Percentiles rank a stretch among this genome's conserved stretches.
Evolutionary conservation across 2,329 filamentous ascomycete genomes (phyloP).

Genomic region (Nothopassalora personata): DNA sequence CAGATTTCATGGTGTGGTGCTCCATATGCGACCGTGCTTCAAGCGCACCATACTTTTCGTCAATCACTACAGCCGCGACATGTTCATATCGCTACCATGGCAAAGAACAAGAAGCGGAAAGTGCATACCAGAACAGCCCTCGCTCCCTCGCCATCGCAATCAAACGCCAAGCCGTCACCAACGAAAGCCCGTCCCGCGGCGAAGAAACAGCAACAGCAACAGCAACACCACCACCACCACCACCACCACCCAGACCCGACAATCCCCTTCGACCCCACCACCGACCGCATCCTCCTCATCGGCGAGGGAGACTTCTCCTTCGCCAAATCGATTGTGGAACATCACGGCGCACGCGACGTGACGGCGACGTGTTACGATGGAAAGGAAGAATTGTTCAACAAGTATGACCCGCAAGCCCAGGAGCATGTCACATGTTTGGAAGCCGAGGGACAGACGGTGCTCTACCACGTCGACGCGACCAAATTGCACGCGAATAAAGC

Average conservation of each 20-base stretch:
- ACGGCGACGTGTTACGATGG: slow-evolving; percentile 66
- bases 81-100: too few species aligned
- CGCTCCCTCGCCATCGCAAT: too few species aligned
- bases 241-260: slow-evolving; percentile 39
- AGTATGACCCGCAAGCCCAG: slow-evolving; percentile 62
- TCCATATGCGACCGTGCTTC: too few species aligned
- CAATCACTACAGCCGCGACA: too few species aligned
- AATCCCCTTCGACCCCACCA: slow-evolving; percentile 59
- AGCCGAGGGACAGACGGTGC: slow-evolving; percentile 43
- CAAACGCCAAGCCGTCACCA: too few species aligned
- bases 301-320: slow-evolving; percentile 80
- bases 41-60: too few species aligned
- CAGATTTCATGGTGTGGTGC: too few species aligned
- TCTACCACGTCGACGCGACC: slow-evolving; percentile 63
- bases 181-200: too few species aligned
- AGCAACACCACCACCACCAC: not conserved
- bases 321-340: slow-evolving; percentile 58
- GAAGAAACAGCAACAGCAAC: too few species aligned
- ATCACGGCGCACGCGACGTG: slow-evolving; percentile 62
- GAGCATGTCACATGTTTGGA: slow-evolving; percentile 54
- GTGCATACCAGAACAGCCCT: too few species aligned
- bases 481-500: slow-evolving; percentile 49
- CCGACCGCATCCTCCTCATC: slow-evolving; percentile 66
- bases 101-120: too few species aligned
- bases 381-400: slow-evolving; percentile 55